Evolutionary conservation across 805 yeast genomes (phyloP).

Genomic region (Kodamaea hsintzibuensis): DNA sequence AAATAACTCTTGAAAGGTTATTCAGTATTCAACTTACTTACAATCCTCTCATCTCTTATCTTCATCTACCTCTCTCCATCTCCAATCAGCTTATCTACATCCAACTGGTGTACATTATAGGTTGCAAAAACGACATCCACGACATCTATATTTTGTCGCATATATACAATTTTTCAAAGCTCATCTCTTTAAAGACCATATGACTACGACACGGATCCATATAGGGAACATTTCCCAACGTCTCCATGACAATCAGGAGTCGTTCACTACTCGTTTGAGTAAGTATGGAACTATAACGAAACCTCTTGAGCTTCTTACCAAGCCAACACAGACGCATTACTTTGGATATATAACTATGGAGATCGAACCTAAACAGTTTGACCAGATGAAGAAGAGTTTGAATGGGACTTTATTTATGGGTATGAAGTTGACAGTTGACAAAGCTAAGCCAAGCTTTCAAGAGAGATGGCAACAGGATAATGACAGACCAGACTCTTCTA

Average conservation of each 20-base stretch:
- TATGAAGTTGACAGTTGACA: slow-evolving; percentile 55
- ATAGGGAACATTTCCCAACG: slow-evolving; percentile 66
- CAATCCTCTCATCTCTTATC: not conserved
- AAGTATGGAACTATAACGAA: slow-evolving; percentile 59
- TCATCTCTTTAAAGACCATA: slow-evolving; percentile 8
- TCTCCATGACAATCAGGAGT: slow-evolving; percentile 46
- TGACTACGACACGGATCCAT: slow-evolving; percentile 39
- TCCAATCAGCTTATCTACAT: not conserved
- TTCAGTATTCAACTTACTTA: too few species aligned
- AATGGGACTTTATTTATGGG: slow-evolving; percentile 81
- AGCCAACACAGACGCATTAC: slow-evolving; percentile 50
- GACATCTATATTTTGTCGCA: slow-evolving; percentile 1
- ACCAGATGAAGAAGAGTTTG: slow-evolving; percentile 54
- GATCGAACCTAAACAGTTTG: slow-evolving; percentile 46
- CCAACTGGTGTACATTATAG: not conserved
- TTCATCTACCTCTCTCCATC: not conserved
- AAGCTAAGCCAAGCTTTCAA: slow-evolving; percentile 60
- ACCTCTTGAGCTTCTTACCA: slow-evolving; percentile 54
- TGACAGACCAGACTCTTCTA: slow-evolving; percentile 38
- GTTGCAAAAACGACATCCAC: not conserved
- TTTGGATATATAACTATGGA: slow-evolving; percentile 71
- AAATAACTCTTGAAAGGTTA: too few species aligned
- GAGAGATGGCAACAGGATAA: slow-evolving; percentile 49
- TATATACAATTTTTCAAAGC: slow-evolving; percentile 3
- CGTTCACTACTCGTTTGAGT: slow-evolving; percentile 54